phyloP scores from a whole-genome alignment of 495 filamentous ascomycete genomes.

The Lindgomyces ingoldianus region DNA sequence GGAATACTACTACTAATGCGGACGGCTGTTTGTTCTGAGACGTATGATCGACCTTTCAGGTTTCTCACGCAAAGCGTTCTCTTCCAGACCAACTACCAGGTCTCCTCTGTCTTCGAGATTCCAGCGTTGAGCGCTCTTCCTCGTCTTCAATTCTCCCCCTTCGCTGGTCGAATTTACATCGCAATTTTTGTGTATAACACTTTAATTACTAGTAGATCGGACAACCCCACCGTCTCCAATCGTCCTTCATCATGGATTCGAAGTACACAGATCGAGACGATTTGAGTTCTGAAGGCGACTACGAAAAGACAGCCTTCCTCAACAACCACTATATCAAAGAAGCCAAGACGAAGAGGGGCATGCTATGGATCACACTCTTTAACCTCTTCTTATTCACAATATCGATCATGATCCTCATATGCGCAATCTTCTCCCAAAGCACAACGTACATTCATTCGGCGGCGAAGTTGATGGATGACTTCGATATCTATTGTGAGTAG shows the following conservation, averaged over 20 bases:
- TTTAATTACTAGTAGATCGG: no score
- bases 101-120: neutral
- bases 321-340: slow-evolving; percentile 8
- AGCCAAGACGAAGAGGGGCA: neutral
- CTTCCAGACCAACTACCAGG: neutral
- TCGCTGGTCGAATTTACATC: slow-evolving; percentile 17
- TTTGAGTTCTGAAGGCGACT: neutral
- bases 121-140: slow-evolving; percentile 5
- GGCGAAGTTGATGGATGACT: slow-evolving; percentile 26
- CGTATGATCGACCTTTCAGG: neutral
- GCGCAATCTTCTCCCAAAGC: slow-evolving; percentile 20
- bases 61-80: neutral
- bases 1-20: neutral
- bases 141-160: neutral
- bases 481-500: slow-evolving; percentile 18
- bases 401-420: slow-evolving; percentile 12
- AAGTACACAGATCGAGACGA: slow-evolving; percentile 14
- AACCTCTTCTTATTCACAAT: slow-evolving; percentile 25
- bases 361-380: slow-evolving; percentile 14
- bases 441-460: slow-evolving; percentile 13
- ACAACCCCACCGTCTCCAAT: neutral
- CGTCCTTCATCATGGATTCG: slow-evolving; percentile 10
- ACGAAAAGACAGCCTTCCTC: slow-evolving; percentile 22
- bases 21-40: neutral
- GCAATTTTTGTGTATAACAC: no score